Evolutionary conservation across 352 stramenopile species (phyloP), one percentile per base, ranked within the genome.

Genomic region (Phytophthora cajani): DNA sequence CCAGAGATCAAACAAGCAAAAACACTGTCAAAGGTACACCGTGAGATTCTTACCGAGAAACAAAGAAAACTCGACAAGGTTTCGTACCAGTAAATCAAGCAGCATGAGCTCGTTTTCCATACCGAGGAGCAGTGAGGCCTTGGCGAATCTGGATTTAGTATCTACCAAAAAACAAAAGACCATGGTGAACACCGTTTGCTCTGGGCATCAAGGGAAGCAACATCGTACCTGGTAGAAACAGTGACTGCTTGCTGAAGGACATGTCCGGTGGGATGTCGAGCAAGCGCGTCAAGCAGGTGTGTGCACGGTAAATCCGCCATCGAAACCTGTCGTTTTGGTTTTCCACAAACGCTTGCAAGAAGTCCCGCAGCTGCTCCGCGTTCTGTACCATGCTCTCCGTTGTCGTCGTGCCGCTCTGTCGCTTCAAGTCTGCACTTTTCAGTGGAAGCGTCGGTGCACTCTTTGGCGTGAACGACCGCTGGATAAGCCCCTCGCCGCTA

Each of bases 21-120:
- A 93, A 62, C 87, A 93, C 87, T 93, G 56, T 59, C 21, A 71
- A 23, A 56, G 23, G 60, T 47, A 44, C 17, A 44, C 27, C 14
- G 55, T 78, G 11, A 78, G 57, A 38, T 46, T 21, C 17, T 38
- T 52, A 11, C 8, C 9, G 44, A 40, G 36, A 7, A 38, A 59
- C 14, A 23, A 16, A 17, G 46, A 50, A 17, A 11, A 7, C 14
- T n/a, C 3, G n/a, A 27, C 61, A 40, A 6, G 40, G 19, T n/a
- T 23, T 73, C 82, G 72, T 78, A 94, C 81, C 61, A 95, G 72
- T n/a, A 97, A 73, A 67, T 98, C 93, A 56, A 97, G 80, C 46
- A 97, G 65, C 79, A 97, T 89, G 32, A 98, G 80, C 57, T 97
- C 91, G 59, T 89, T 90, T 71, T 97, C 89, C 21, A 93, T 78